Percentiles rank a stretch among this genome's conserved stretches.
Conservation (phyloP, 208 protist species). For the Plasmodiophora brassicae region DNA sequence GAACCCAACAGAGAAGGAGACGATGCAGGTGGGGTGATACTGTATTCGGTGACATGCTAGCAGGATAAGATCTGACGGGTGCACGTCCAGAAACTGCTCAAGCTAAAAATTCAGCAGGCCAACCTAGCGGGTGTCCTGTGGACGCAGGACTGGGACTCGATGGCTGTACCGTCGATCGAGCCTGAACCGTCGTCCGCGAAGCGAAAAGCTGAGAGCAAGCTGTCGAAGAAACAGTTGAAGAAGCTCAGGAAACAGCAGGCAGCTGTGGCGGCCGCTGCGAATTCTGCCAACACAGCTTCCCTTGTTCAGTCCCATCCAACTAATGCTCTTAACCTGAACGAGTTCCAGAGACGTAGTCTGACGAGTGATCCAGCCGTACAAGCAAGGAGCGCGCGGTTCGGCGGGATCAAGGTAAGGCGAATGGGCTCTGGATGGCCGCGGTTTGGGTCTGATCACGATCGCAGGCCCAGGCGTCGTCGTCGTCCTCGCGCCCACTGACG, state of each 20-base stretch:
- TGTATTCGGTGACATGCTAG: neutral
- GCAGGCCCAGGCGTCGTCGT: no score
- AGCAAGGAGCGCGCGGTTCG: neutral
- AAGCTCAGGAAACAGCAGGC: constrained; percentile 28
- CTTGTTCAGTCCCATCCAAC: neutral
- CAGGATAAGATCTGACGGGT: neutral
- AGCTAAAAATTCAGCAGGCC: neutral
- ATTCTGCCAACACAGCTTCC: no score
- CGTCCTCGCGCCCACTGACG: neutral
- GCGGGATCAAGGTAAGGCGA: neutral
- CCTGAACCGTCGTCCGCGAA: neutral
- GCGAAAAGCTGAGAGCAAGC: neutral
- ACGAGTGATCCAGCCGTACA: neutral
- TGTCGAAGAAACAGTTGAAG: constrained; percentile 18
- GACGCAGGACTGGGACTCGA: neutral
- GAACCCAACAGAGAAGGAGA: neutral
- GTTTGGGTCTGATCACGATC: no score
- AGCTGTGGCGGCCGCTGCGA: neutral
- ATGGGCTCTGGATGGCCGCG: no score
- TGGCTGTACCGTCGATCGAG: neutral
- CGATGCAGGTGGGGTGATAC: no score
- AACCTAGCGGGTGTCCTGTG: neutral
- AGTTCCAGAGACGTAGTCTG: neutral
- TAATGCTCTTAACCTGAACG: neutral
- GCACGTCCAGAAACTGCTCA: neutral